A percentile compares a stretch with the other conserved stretches of the same genome.
Conservation (phyloP, 148 eudicot genomes). For the Vaccinium macrocarpon region DNA sequence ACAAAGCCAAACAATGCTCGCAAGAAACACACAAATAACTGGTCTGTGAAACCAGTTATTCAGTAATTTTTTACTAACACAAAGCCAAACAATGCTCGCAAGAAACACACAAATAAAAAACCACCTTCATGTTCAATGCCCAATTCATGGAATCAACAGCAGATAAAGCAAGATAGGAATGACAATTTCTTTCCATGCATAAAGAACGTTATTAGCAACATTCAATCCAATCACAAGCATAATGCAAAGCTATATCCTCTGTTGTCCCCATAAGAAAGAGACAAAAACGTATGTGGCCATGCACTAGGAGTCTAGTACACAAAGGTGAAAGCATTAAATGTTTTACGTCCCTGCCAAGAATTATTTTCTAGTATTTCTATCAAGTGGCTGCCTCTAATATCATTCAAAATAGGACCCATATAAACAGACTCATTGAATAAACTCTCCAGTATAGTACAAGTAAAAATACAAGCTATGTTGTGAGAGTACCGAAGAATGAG, state of each 20-base stretch:
- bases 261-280: background rate
- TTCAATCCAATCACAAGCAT: background rate
- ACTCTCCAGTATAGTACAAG: background rate
- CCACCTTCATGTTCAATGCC: background rate
- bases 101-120: background rate
- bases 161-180: background rate
- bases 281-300: background rate
- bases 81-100: background rate
- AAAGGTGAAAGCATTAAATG: background rate
- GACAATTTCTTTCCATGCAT: background rate
- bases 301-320: background rate
- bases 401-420: background rate
- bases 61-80: background rate
- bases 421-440: background rate
- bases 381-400: background rate
- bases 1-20: background rate
- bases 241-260: background rate
- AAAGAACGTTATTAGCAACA: background rate
- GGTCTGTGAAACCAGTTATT: slow-evolving; percentile 32
- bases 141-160: background rate
- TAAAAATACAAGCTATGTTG: too few relatives aligned
- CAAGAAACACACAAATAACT: slow-evolving; percentile 14
- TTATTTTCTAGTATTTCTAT: background rate
- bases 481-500: too few relatives aligned
- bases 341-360: background rate